Conservation (phyloP, 2,329 filamentous ascomycete species). For the Nemania serpens region DNA sequence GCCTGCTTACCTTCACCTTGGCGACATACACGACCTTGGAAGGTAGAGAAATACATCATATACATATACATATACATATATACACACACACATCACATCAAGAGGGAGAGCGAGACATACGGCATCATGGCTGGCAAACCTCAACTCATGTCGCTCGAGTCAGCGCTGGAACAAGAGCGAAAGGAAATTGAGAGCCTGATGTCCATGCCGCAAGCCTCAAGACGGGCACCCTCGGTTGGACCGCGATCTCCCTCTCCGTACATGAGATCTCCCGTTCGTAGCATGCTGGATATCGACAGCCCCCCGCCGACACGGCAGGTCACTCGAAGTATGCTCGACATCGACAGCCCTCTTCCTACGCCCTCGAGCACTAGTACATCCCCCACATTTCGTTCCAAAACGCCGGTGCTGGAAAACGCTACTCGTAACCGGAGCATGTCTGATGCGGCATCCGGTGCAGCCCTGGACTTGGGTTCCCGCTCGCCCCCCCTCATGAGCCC, state of each 20-base stretch:
- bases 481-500: slow-evolving; percentile 33
- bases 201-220: slow-evolving; percentile 32
- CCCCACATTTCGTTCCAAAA: slow-evolving; percentile 48
- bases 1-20: background rate
- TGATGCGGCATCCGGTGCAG: slow-evolving; percentile 55
- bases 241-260: slow-evolving; percentile 27
- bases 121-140: slow-evolving; percentile 38
- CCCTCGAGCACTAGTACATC: slow-evolving; percentile 53
- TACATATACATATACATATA: too few species aligned
- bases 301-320: slow-evolving; percentile 43
- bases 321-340: slow-evolving; percentile 59
- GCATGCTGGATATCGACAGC: slow-evolving; percentile 66
- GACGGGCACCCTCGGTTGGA: slow-evolving; percentile 53
- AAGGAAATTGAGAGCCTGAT: slow-evolving; percentile 42
- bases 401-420: slow-evolving; percentile 38
- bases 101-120: background rate
- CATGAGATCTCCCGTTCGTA: slow-evolving; percentile 57
- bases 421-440: slow-evolving; percentile 58
- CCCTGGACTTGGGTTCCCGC: slow-evolving; percentile 51
- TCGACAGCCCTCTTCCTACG: slow-evolving; percentile 45
- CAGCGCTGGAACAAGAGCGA: slow-evolving; percentile 43
- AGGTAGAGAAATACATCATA: too few species aligned
- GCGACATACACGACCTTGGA: background rate
- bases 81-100: too few species aligned
- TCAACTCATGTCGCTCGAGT: slow-evolving; percentile 41